A percentile compares a stretch with the other conserved stretches of the same genome.
Evolutionary conservation across 192 early-diverging fungal species (phyloP).

Genomic region (Backusella circina): DNA sequence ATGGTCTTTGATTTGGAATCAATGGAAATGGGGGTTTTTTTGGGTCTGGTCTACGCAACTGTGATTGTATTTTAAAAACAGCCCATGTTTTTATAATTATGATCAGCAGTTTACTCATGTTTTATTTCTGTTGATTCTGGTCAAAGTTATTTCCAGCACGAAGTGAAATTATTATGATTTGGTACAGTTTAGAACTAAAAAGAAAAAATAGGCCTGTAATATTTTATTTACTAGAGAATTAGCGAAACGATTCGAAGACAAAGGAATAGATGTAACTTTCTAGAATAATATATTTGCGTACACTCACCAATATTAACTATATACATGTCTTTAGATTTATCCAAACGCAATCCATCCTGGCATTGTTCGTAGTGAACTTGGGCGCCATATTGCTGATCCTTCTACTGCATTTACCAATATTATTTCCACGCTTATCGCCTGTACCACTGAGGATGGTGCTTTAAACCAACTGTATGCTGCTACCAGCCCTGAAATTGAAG

Average conservation of each 20-base stretch:
- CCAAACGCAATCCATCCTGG: conserved; percentile 31
- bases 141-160: not conserved
- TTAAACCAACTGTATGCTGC: conserved; percentile 47
- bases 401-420: not conserved
- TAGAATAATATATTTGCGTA: not conserved
- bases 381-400: conserved; percentile 9
- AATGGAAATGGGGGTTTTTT: not conserved
- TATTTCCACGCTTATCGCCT: conserved; percentile 4
- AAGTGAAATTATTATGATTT: not conserved
- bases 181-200: not conserved
- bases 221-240: conserved; percentile 31
- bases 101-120: not conserved
- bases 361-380: conserved; percentile 16
- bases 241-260: conserved; percentile 13
- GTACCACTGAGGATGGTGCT: conserved; percentile 38
- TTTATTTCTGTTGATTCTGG: not conserved
- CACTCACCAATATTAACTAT: not conserved
- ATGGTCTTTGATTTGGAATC: not conserved
- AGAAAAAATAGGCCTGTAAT: conserved; percentile 12
- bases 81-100: not conserved
- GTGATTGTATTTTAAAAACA: not conserved
- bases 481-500: conserved; percentile 48
- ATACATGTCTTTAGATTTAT: conserved; percentile 13
- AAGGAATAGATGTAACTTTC: conserved; percentile 23
- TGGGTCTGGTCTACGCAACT: not conserved